Evolutionary conservation across 495 filamentous ascomycete species (phyloP).

Genomic region (Pyronema domesticum): DNA sequence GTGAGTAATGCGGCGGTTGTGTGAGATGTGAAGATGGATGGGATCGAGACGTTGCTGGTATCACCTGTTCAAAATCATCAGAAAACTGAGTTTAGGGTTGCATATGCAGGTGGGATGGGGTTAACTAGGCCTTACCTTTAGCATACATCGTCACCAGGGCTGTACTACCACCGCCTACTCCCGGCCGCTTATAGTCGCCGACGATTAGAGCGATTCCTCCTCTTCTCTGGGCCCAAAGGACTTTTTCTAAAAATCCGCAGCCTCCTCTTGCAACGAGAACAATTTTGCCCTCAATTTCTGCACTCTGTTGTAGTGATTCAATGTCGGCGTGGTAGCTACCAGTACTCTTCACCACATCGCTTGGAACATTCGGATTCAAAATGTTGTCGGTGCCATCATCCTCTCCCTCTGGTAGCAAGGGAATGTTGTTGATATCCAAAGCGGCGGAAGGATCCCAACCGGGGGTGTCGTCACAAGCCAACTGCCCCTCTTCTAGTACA

Average conservation of each 20-base stretch:
- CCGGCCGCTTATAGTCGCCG: conserved; percentile 76
- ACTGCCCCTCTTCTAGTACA: conserved; percentile 49
- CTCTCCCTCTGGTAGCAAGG: conserved; percentile 8
- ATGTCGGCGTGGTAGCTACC: conserved; percentile 58
- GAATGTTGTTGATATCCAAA: not conserved
- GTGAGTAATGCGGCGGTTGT: conserved; percentile 90
- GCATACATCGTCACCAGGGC: conserved; percentile 92
- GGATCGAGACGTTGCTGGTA: conserved; percentile 85
- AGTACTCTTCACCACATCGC: not conserved
- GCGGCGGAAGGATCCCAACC: conserved; percentile 44
- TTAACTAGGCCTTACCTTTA: conserved; percentile 17
- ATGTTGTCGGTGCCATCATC: conserved; percentile 78
- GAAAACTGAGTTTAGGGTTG: not conserved
- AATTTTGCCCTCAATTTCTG: conserved; percentile 85
- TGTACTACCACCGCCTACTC: conserved; percentile 27
- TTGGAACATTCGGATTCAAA: conserved; percentile 1
- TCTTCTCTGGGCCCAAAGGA: conserved; percentile 84
- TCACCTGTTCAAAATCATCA: conserved; percentile 37
- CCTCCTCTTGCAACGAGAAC: conserved; percentile 80
- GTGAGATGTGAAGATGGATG: conserved; percentile 82
- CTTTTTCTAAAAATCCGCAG: conserved; percentile 93
- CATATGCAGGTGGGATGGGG: not conserved
- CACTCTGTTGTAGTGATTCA: conserved; percentile 80
- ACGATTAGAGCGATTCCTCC: conserved; percentile 83
- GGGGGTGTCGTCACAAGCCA: conserved; percentile 96